Evolutionary conservation across 305 asterid genomes (phyloP), one percentile per base, ranked within the genome.

Genomic region (Withania somnifera): DNA sequence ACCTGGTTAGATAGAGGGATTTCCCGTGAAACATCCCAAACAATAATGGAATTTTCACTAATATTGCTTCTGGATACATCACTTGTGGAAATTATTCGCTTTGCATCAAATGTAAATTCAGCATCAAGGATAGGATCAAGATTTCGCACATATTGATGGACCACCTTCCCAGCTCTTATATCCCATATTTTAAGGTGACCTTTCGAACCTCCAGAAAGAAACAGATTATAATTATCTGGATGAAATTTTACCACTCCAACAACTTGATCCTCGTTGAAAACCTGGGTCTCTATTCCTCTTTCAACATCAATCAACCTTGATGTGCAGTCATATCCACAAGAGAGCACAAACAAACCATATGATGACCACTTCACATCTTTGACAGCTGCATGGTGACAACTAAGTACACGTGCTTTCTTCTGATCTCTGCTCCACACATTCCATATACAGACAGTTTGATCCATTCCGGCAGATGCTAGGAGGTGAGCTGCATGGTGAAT

Each of bases 401-500:
- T 90, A 58, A 94, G 84, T 24, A 84, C 60, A 15, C 93, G 87
- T 34, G 92, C 98, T 80, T 79, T 90, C 86, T 92, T 96, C 73
- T 87, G 87, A 47, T 89, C 88, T 85, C 87, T 84, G 82, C 97
- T 90, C 98, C 98, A 96, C 38, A 92, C 98, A 84, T 94, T 96
- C 98, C 98, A 96, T 86, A 93, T 90, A 84, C 87, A 83, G 83
- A 94, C 87, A 80, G 90, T 86, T 64, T 88, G 90, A 89, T 96
- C 99, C 97, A 96, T 92, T 82, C 94, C 94, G 6, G 97, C 97
- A 82, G 98, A 96, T 80, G 94, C 99, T 87, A 96, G 97, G 84
- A 96, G 97, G 89, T 96, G 98, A 88, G 91, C 98, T 94, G 98
- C 53, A 91, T 83, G 87, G 91, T 86, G 52, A 89, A 88, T 85